phyloP scores from a whole-genome alignment of 2,329 filamentous ascomycete species.

The Chaetomiaceae sp. region DNA sequence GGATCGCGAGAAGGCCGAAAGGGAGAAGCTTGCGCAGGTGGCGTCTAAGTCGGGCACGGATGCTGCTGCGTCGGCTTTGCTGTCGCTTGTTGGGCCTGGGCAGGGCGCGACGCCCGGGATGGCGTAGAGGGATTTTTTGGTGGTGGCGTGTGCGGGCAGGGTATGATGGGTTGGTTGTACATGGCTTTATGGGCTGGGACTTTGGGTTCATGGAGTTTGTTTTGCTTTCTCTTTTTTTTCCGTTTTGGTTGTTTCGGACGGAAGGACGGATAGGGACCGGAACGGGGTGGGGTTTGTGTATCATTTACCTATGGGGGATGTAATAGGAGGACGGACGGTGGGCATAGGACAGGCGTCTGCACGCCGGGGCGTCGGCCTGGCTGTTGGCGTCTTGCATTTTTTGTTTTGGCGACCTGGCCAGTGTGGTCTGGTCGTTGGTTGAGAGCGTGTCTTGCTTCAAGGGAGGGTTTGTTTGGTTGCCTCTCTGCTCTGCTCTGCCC shows the following conservation, averaged over 20 bases:
- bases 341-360: neutral
- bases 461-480: neutral
- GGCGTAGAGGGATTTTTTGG: neutral
- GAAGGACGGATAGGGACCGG: too few species aligned
- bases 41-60: constrained; percentile 31
- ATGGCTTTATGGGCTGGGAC: neutral
- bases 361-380: constrained; percentile 3
- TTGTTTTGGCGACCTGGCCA: neutral
- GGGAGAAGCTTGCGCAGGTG: constrained; percentile 49
- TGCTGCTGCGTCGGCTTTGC: neutral
- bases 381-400: constrained; percentile 3
- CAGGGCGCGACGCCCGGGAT: constrained; percentile 5
- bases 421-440: neutral
- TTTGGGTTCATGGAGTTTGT: neutral
- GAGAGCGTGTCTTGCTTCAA: neutral
- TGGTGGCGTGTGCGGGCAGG: neutral
- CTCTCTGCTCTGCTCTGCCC: too few species aligned
- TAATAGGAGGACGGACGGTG: neutral
- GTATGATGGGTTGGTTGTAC: neutral
- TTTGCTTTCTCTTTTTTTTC: neutral
- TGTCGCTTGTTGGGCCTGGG: neutral
- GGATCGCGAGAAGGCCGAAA: constrained; percentile 74
- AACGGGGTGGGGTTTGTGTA: constrained; percentile 4
- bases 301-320: constrained; percentile 1
- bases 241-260: neutral